phyloP scores from a whole-genome alignment of 352 stramenopile species.

The Aphanomyces cochlioides region DNA sequence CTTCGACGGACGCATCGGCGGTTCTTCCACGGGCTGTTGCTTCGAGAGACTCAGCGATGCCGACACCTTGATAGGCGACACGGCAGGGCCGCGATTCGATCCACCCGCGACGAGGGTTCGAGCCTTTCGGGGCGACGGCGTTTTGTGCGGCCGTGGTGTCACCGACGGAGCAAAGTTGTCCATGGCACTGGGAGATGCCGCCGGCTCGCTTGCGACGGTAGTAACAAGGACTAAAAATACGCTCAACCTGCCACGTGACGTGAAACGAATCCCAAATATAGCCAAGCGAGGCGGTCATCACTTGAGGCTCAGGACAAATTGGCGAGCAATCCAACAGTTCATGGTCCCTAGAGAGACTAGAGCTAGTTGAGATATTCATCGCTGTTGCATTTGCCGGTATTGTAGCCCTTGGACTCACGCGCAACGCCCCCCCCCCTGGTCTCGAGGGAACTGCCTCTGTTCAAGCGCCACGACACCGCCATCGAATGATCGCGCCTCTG shows the following conservation, averaged over 20 bases:
- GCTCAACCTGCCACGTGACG: background rate
- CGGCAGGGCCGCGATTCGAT: slow-evolving; percentile 27
- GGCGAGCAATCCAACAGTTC: too few species aligned
- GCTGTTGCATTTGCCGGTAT: too few species aligned
- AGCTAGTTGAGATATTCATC: too few species aligned
- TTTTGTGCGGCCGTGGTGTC: slow-evolving; percentile 57
- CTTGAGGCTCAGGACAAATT: too few species aligned
- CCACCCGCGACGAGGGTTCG: slow-evolving; percentile 4
- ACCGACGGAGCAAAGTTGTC: slow-evolving; percentile 55
- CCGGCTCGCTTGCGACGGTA: background rate
- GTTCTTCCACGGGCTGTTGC: slow-evolving; percentile 32
- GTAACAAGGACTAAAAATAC: slow-evolving; percentile 14
- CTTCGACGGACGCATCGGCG: slow-evolving; percentile 51
- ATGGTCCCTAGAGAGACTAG: too few species aligned
- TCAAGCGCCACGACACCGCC: too few species aligned
- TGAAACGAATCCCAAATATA: too few species aligned
- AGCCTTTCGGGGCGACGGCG: slow-evolving; percentile 26
- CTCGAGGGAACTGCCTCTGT: too few species aligned
- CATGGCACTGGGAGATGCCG: background rate
- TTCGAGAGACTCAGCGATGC: slow-evolving; percentile 24
- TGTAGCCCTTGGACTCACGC: too few species aligned
- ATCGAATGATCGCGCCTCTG: too few species aligned
- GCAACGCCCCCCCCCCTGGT: too few species aligned
- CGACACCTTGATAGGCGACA: slow-evolving; percentile 47
- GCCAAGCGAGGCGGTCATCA: too few species aligned